Base-by-base conservation (phyloP, 768 basidiomycete genomes). In the Lentinula sp. region DNA sequence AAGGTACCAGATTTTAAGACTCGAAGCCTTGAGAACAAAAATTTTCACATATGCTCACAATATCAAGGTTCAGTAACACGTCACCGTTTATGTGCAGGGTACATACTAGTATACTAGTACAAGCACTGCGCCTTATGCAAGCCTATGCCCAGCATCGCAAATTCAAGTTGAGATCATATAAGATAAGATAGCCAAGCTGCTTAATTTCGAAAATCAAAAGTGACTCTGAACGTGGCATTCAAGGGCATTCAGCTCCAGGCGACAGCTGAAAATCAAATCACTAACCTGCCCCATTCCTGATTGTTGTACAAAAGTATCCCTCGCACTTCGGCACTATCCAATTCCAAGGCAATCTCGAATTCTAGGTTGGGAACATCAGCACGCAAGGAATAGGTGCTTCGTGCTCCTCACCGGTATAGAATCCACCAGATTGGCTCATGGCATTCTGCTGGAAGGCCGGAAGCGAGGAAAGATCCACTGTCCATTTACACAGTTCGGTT, bases 291-390 rank as follows among this genome's bases (percentile, higher is more conserved):
- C 87, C 89, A 92, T 71, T 93, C 91, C 63, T 86, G 81, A 11
- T 84, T 84, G 57, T 89, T 84, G 68, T 86, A 87, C 50, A 92
- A 71, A 62, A 93, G 70, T 61, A 91, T 85, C 21, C 91, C 91
- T 60, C 92, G 86, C 67, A 93, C 90, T 75, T 93, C 91, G 60
- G 87, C 90, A 64, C 90, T 91, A 70, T 93, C 91, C 67, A 93
- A 74, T 73, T 91, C 91, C 62, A 93, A 74, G 7, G 87, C 91
- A 3, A 93, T 82, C 70, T 93, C 91, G 65, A 93, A 94, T 69
- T 93, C 90, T 91, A 46, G 5, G 4, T 5, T 51, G 16, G 58
- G 21, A 43, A 59, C 64, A 28, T 55, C 34, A 49, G 51, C 58
- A 18, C 43, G 55, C 58, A 7, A 2, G 55, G 43, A 21, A 43